A percentile compares a stretch with the other conserved stretches of the same genome.
phyloP scores from a whole-genome alignment of 2,329 filamentous ascomycete species.

The Acrocalymma vagum region DNA sequence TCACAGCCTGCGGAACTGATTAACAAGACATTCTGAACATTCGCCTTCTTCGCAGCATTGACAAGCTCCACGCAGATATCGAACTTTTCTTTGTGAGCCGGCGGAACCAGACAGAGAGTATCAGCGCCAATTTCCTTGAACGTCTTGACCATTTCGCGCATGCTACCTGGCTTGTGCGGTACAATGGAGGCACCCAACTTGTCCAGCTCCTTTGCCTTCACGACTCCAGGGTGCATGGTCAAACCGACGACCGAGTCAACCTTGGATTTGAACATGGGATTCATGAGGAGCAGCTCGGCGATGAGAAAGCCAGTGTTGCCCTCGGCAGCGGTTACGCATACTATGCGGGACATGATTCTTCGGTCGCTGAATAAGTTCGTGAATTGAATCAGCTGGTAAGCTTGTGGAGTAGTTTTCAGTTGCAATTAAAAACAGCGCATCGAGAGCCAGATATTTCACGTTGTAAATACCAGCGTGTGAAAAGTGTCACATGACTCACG shows the following conservation, averaged over 20 bases:
- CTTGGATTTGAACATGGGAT: conserved; percentile 53
- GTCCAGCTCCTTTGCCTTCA: conserved; percentile 52
- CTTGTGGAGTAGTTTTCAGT: too few species aligned
- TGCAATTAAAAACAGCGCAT: too few species aligned
- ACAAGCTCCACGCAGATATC: conserved; percentile 57
- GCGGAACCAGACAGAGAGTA: conserved; percentile 60
- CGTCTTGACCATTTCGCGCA: conserved; percentile 48
- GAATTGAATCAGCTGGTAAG: too few species aligned
- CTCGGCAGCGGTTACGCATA: conserved; percentile 60
- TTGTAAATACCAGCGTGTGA: too few species aligned
- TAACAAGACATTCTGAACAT: conserved; percentile 56
- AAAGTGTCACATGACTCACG: too few species aligned
- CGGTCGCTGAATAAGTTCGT: too few species aligned
- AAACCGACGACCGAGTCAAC: conserved; percentile 54
- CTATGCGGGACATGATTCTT: conserved; percentile 55
- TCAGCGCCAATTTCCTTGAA: conserved; percentile 56
- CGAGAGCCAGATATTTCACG: too few species aligned
- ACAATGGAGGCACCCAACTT: conserved; percentile 54
- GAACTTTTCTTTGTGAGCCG: conserved; percentile 56
- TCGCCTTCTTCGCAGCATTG: conserved; percentile 55
- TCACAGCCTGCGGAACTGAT: conserved; percentile 61
- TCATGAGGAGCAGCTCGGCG: conserved; percentile 58
- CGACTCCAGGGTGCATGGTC: conserved; percentile 49
- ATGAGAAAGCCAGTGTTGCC: conserved; percentile 62
- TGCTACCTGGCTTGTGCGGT: conserved; percentile 52